Evolutionary conservation across 805 yeast species (phyloP), one percentile per base, ranked within the genome.

Genomic region (Suhomyces vadensis): DNA sequence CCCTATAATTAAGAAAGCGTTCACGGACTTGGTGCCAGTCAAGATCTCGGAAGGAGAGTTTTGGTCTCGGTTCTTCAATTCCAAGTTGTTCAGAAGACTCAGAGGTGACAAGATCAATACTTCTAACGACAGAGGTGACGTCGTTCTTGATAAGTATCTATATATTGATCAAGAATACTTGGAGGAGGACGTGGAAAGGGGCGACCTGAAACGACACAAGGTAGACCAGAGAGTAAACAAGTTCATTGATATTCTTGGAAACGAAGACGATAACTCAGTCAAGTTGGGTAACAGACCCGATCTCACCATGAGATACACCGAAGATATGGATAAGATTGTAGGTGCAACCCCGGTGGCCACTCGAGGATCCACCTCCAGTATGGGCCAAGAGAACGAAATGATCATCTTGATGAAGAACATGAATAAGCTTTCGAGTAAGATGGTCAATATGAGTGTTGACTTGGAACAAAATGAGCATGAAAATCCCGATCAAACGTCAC

Each of bases 41-140:
- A 83, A 84, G 49, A 74, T 94, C 42, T 77, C 80, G 38, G 98
- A 94, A 61, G 91, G 92, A 33, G 96, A 87, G 58, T 94, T 94
- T 56, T 94, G 99, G 99, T 88, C 96, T 8, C 72, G 97, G 49
- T 94, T 94, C 57, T 94, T 94, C 73, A 83, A 88, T 56, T 90
- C 97, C 0, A 85, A 89, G 55, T 69, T 94, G 48, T 94, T 91
- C 58, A 75, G 97, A 52, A 80, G 90, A 55, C 70, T 94, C 25
- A 77, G 96, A 60, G 99, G 99, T 46, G 98, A 94, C 58, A 83
- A 82, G 51, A 78, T 89, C 42, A 68, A 67, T 41, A 81, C 83
- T 56, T 65, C 78, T 2, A 84, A 80, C 58, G 88, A 87, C 50
- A 76, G 95, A 50, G 90, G 94, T 42, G 98, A 94, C 63, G 77